Base-by-base conservation (phyloP, 306 rosid genomes). In the Acacia crassicarpa region DNA sequence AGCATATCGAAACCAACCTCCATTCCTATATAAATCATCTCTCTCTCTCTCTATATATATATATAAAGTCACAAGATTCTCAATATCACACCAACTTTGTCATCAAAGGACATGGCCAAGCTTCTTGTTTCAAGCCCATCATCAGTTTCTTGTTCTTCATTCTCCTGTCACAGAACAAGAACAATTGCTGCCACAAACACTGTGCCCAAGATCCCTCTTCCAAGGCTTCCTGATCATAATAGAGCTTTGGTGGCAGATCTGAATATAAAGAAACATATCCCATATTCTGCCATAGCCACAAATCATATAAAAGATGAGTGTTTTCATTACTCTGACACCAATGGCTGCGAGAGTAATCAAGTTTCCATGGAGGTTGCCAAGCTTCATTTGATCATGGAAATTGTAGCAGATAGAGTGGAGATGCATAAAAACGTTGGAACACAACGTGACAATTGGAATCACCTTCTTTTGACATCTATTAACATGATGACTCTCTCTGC, bases 401-500 rank as follows among this genome's bases (percentile, higher is more conserved):
- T 81, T 14, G 85, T 87, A 48, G 84, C 87, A 14, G 97, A 94
- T 16, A 91, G 98, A 86, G 44, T 87, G 70, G 98, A 91, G 87
- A 87, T 91, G 94, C 98, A 94, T 80, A 89, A 78, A 15, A 91
- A 90, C 67, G 51, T 94, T 1, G 95, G 94, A 14, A 86, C 67
- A 22, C 98, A 94, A 56, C 94, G 97, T 4, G 97, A 94, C 80
- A 91, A 90, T 48, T 94, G 98, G 97, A 94, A 90, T 82, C 59
- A 2, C 3, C 97, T 94, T 53, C 85, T 94, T 16, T 41, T 87
- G 20, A 80, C 85, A 33, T 94, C 94, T 9, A 62, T 89, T 67
- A 89, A 92, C 32, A 81, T 85, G 78, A 88, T 94, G 59, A 93
- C 91, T 72, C 90, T 94, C 30, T 80, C 97, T 58, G 98, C 97